Conservation (phyloP, 1,284 basidiomycete species). For the Golubevia sp. region DNA sequence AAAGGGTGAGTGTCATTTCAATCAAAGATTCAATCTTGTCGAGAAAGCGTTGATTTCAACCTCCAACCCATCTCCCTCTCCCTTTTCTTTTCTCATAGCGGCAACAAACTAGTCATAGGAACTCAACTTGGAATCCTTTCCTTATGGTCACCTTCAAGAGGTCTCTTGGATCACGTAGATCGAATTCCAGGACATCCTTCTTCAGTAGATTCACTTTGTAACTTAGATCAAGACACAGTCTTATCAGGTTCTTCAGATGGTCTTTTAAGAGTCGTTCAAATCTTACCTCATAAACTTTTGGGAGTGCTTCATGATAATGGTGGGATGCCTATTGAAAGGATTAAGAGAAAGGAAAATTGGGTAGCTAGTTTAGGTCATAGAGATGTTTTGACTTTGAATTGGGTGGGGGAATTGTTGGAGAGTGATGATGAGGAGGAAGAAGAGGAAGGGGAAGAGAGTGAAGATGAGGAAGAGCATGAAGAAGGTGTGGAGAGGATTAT, state of each 20-base stretch:
- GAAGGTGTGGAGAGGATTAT: constrained; percentile 34
- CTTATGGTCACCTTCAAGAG: constrained; percentile 82
- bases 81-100: constrained; percentile 63
- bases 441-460: not conserved
- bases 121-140: constrained; percentile 89
- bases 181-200: constrained; percentile 82
- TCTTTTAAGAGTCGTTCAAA: constrained; percentile 82
- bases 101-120: constrained; percentile 81
- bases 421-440: constrained; percentile 47
- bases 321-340: constrained; percentile 80
- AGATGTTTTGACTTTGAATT: constrained; percentile 80
- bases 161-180: constrained; percentile 91
- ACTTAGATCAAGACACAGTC: constrained; percentile 71
- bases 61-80: not conserved
- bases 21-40: not conserved
- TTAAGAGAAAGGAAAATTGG: constrained; percentile 75
- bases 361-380: constrained; percentile 93
- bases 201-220: constrained; percentile 69
- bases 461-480: constrained; percentile 49
- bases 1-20: constrained; percentile 68
- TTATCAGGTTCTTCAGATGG: constrained; percentile 93
- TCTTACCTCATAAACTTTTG: constrained; percentile 85
- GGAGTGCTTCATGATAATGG: constrained; percentile 89
- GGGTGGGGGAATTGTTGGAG: constrained; percentile 72
- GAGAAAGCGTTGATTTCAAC: not conserved